Conservation (phyloP, 768 basidiomycete genomes). For the Termitomyces sp. region DNA sequence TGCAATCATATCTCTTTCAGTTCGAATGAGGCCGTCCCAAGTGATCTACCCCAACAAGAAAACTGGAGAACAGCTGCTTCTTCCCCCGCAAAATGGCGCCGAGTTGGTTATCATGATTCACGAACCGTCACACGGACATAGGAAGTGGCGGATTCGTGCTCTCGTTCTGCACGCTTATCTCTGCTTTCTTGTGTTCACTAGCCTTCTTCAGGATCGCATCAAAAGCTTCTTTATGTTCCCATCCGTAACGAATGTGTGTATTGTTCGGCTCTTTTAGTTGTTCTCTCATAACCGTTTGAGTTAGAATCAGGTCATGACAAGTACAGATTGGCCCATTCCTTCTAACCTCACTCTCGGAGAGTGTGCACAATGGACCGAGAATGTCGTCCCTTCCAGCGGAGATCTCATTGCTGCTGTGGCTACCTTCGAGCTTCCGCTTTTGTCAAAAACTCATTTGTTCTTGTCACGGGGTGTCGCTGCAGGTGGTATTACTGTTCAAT, state of each 20-base stretch:
- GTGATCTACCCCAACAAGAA: slow-evolving; percentile 6
- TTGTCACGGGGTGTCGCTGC: slow-evolving; percentile 22
- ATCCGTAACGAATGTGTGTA: neutral
- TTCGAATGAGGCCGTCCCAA: slow-evolving; percentile 3
- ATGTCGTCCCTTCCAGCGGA: neutral
- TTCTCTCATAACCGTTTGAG: neutral
- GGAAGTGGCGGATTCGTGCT: neutral
- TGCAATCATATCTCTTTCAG: neutral
- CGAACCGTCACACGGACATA: neutral
- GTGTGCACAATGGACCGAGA: slow-evolving; percentile 13
- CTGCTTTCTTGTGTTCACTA: neutral
- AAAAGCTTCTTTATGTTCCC: neutral
- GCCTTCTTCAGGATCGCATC: neutral
- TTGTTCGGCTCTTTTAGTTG: neutral
- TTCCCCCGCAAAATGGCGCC: neutral
- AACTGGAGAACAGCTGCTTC: neutral
- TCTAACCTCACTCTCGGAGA: slow-evolving; percentile 13
- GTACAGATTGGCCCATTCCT: slow-evolving; percentile 12
- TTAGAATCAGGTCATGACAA: neutral
- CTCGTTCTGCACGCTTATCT: neutral
- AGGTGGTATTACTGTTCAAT: slow-evolving; percentile 21
- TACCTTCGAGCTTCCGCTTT: slow-evolving; percentile 21
- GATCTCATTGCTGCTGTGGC: slow-evolving; percentile 8
- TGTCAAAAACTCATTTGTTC: slow-evolving; percentile 22
- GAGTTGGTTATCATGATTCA: neutral